Conservation (phyloP, 1,284 basidiomycete genomes). For the Baeospora myosura region DNA sequence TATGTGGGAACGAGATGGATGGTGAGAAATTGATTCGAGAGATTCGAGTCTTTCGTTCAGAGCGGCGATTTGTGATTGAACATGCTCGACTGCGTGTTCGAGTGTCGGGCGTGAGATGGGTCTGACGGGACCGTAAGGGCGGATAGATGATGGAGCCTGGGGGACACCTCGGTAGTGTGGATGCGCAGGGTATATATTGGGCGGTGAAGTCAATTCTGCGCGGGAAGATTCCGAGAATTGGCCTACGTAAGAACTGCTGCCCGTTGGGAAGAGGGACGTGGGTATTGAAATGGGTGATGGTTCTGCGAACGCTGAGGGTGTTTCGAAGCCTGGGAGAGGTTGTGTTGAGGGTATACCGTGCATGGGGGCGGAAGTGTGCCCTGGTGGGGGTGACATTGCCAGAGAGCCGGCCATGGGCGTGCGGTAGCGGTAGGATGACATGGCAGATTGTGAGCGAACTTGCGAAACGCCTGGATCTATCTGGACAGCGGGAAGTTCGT, state of each 20-base stretch:
- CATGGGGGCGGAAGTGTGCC: neutral
- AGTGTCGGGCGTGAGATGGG: constrained; percentile 41
- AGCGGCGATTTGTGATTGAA: constrained; percentile 86
- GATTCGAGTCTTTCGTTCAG: constrained; percentile 82
- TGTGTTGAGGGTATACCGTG: constrained; percentile 41
- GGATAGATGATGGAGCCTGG: constrained; percentile 22
- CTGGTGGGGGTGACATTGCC: constrained; percentile 47
- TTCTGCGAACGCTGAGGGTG: constrained; percentile 64
- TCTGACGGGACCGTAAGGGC: constrained; percentile 26
- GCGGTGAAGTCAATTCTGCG: constrained; percentile 28
- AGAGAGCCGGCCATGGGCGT: constrained; percentile 65
- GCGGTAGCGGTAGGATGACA: constrained; percentile 67
- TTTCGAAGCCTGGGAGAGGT: constrained; percentile 65
- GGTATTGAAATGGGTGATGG: constrained; percentile 32
- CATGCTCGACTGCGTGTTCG: constrained; percentile 72
- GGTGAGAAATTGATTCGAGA: constrained; percentile 49
- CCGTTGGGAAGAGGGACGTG: constrained; percentile 31
- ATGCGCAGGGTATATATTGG: constrained; percentile 29
- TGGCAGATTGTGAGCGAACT: constrained; percentile 59
- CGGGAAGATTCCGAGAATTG: constrained; percentile 32
- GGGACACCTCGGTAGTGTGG: constrained; percentile 24
- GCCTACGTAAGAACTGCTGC: constrained; percentile 26
- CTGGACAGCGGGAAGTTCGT: constrained; percentile 33
- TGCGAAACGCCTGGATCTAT: constrained; percentile 29
- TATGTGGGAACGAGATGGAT: constrained; percentile 28